A percentile compares a stretch with the other conserved stretches of the same genome.
phyloP scores from a whole-genome alignment of 1,139 yeast species.

The Pneumocystis oryctolagi region DNA sequence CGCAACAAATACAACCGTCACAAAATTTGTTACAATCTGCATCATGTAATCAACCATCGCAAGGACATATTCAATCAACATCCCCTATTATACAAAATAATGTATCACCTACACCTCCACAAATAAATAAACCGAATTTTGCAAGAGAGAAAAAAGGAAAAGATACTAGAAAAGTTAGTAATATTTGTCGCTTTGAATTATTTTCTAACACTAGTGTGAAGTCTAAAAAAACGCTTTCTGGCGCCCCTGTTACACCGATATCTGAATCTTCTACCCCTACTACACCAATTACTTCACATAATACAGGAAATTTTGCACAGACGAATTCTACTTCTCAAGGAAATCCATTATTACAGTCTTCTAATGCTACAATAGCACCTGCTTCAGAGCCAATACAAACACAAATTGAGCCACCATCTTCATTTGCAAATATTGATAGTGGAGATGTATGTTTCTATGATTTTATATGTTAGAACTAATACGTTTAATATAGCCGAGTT shows the following conservation, averaged over 20 bases:
- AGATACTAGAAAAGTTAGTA: slow-evolving; percentile 17
- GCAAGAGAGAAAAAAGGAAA: slow-evolving; percentile 29
- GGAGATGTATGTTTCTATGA: not conserved
- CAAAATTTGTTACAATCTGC: slow-evolving; percentile 12
- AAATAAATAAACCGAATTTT: slow-evolving; percentile 31
- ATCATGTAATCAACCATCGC: slow-evolving; percentile 12
- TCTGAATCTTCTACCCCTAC: slow-evolving; percentile 30
- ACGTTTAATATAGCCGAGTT: not conserved
- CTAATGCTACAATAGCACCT: not conserved
- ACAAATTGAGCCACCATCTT: not conserved
- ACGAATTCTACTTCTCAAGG: not conserved
- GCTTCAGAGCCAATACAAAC: not conserved
- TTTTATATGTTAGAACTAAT: not conserved
- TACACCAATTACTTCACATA: slow-evolving; percentile 27
- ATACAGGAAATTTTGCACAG: slow-evolving; percentile 15
- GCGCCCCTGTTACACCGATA: slow-evolving; percentile 23
- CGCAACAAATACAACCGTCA: slow-evolving; percentile 18
- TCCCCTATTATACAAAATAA: slow-evolving; percentile 24
- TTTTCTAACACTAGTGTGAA: slow-evolving; percentile 8
- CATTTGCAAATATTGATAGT: not conserved
- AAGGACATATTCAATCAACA: slow-evolving; percentile 18
- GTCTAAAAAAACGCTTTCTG: slow-evolving; percentile 14
- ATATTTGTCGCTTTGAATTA: slow-evolving; percentile 11
- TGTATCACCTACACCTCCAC: slow-evolving; percentile 33
- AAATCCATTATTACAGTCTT: not conserved